Conservation (phyloP, 106 monocot genomes). For the Alisma plantagoaquatica region DNA sequence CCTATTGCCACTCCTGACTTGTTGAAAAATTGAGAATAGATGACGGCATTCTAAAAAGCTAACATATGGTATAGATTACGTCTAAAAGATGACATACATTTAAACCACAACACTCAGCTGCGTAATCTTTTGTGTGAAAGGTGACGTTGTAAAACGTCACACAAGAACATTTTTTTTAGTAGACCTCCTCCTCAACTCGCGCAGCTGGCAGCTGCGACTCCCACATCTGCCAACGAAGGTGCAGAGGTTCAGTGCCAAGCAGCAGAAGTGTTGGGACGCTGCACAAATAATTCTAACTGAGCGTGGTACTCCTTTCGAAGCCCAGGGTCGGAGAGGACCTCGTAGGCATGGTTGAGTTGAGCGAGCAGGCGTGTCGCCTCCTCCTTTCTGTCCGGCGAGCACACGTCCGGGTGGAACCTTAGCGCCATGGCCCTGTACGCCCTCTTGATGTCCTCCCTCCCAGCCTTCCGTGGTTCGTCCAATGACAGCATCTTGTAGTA, state of each 20-base stretch:
- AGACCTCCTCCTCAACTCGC: not conserved
- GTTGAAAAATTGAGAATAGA: too few relatives aligned
- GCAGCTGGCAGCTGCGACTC: not conserved
- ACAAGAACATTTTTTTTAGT: too few relatives aligned
- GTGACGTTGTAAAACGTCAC: too few relatives aligned
- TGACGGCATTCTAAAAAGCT: too few relatives aligned
- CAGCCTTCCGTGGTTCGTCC: constrained; percentile 1
- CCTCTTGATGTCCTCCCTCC: constrained; percentile 15
- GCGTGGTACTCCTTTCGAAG: constrained; percentile 5
- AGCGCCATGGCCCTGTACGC: constrained; percentile 20
- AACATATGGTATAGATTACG: too few relatives aligned
- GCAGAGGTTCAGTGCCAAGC: not conserved
- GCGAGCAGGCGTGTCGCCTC: constrained; percentile 8
- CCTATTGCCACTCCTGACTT: too few relatives aligned
- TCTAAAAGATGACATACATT: too few relatives aligned
- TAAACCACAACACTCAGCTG: too few relatives aligned
- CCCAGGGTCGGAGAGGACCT: constrained; percentile 17
- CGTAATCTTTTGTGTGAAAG: too few relatives aligned
- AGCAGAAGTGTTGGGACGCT: not conserved
- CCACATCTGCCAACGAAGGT: not conserved
- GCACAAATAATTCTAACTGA: not conserved
- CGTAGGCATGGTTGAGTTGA: constrained; percentile 15
- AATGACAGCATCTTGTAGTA: constrained; percentile 20
- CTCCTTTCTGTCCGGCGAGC: constrained; percentile 9
- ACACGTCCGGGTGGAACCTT: constrained; percentile 18